Evolutionary conservation across 805 yeast genomes (phyloP).

Genomic region (Candida koratica): DNA sequence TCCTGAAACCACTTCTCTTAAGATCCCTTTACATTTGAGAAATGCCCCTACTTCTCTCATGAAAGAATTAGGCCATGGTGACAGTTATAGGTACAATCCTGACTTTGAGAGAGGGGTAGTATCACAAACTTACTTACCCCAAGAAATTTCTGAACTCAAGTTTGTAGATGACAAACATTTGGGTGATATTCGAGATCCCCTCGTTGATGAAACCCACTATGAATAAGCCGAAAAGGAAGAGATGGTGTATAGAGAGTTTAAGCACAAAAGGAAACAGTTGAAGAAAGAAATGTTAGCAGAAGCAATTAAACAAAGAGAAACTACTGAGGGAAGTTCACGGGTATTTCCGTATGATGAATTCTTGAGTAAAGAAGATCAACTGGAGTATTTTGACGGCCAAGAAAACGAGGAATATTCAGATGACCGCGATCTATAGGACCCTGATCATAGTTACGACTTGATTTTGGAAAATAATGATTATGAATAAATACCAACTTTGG

Average conservation of each 20-base stretch:
- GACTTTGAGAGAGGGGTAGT: constrained; percentile 68
- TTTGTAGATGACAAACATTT: constrained; percentile 57
- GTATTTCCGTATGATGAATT: constrained; percentile 28
- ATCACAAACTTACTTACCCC: constrained; percentile 72
- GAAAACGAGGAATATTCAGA: constrained; percentile 28
- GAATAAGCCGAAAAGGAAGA: constrained; percentile 15
- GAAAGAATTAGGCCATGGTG: constrained; percentile 83
- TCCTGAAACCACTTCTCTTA: constrained; percentile 58
- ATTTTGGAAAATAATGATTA: constrained; percentile 16
- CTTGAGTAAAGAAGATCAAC: constrained; percentile 34
- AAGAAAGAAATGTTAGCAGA: constrained; percentile 10
- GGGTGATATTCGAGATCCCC: constrained; percentile 35
- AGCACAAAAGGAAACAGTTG: constrained; percentile 11
- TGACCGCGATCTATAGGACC: constrained; percentile 31
- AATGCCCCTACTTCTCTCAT: constrained; percentile 93
- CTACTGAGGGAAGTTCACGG: constrained; percentile 5
- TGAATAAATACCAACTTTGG: too few relatives aligned
- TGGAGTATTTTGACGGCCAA: constrained; percentile 36
- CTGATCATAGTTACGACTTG: constrained; percentile 36
- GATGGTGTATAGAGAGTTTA: constrained; percentile 20
- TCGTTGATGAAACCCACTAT: constrained; percentile 15
- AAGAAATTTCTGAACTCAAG: constrained; percentile 38
- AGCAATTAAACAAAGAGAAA: background rate
- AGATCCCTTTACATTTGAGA: constrained; percentile 77
- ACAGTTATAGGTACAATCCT: constrained; percentile 88